These are phyloP conservation scores for Paracamarosporium sp. DNA, from an alignment of 2,329 filamentous ascomycete genomes.

Conservation along the genomic window DNA sequence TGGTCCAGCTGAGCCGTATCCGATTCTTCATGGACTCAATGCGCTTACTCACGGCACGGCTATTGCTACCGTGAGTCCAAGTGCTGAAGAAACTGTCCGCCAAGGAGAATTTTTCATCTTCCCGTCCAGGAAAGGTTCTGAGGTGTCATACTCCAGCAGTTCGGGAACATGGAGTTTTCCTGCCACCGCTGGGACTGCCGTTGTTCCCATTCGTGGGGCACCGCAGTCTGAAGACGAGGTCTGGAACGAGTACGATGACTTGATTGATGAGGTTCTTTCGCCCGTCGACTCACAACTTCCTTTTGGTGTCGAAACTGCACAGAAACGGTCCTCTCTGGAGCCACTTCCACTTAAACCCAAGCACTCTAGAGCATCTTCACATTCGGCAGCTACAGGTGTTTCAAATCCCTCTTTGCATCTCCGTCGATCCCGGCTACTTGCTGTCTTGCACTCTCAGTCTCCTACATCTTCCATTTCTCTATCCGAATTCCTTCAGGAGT, in stretches of 20 bases:
- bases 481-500: conserved; percentile 60
- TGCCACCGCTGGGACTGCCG: conserved; percentile 64
- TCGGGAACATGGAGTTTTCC: conserved; percentile 67
- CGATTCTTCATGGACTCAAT: conserved; percentile 41
- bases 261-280: conserved; percentile 74
- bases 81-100: conserved; percentile 33
- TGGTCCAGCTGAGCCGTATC: conserved; percentile 41
- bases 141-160: conserved; percentile 69
- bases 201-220: conserved; percentile 67
- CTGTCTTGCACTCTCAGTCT: conserved; percentile 56
- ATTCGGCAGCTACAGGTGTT: conserved; percentile 38
- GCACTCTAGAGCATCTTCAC: conserved; percentile 22
- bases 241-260: conserved; percentile 93
- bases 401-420: conserved; percentile 48
- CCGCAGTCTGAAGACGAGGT: conserved; percentile 82
- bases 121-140: conserved; percentile 74
- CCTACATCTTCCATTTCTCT: conserved; percentile 61
- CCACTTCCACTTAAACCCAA: conserved; percentile 37
- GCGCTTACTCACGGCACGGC: conserved; percentile 47
- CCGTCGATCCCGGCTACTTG: conserved; percentile 59
- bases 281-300: conserved; percentile 35
- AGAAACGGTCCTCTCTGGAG: conserved; percentile 35
- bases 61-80: conserved; percentile 41
- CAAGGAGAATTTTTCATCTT: conserved; percentile 75
- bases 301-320: conserved; percentile 12